Base-by-base conservation (phyloP, 2,329 filamentous ascomycete species). In the Aureobasidium vineae region DNA sequence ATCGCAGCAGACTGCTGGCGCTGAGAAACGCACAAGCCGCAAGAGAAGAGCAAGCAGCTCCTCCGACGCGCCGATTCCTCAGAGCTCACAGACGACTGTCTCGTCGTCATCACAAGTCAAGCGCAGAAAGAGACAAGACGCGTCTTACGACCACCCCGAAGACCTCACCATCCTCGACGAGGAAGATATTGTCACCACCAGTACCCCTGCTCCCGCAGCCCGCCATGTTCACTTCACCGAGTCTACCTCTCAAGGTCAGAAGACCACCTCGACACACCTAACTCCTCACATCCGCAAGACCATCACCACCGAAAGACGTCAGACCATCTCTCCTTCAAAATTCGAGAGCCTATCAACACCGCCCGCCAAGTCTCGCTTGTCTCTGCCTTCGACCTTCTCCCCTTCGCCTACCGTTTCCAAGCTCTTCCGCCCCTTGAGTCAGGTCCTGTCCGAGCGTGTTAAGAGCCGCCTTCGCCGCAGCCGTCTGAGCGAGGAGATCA, bases 401-500 rank as follows among this genome's bases (percentile, higher is more conserved):
- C 68, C 72, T 53, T 69, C 73, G 7, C 66, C 63, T 38, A 50
- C 69, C 3, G 63, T 68, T 11, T 67, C 69, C 21, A 69, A 73
- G 2, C 70, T 73, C 36, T 75, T 75, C 65, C 69, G 70, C 2
- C 73, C 75, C 15, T 68, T 77, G 15, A 71, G 69, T 21, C 68
- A 72, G 36, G 72, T 76, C n/a, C 56, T 77, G 26, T 67, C 73
- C n/a, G 70, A 73, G 61, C 71, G 73, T n/a, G 71, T 75, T 40
- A 69, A 70, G 43, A 77, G 77, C 50, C 77, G 78, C 45, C 75
- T 79, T 21, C 76, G 76, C 60, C 77, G 76, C 36, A 78, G 72
- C 71, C 77, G 77, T 60, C 73, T 78, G 7, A 78, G 77, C 70
- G 77, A 80, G 67, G 76, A 78, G 70, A 74, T 79, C 57, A 78